Base-by-base conservation (phyloP, 2,329 filamentous ascomycete species). In the Trichophyton mentagrophytes region DNA sequence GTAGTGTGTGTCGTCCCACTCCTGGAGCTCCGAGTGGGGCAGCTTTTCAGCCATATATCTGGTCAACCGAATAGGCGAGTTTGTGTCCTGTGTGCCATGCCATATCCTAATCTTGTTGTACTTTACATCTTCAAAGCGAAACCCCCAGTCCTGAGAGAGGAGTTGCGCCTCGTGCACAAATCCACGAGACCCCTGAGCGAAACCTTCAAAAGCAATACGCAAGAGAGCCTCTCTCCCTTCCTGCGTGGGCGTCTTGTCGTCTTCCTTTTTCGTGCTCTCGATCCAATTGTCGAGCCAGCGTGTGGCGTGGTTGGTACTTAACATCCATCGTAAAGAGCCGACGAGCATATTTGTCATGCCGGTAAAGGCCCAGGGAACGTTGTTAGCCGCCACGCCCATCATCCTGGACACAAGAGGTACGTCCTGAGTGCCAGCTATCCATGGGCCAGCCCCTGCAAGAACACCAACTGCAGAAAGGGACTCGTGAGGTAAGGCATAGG, bases 1-100 rank as follows among this genome's bases (percentile, higher is more conserved):
- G 38, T 47, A 64, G 57, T 66, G 64, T 58, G 65, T 62, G 22
- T 74, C 71, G 1, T 68, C 67, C 13, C 69, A 73, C 62, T 75
- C 73, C 1, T 64, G 63, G 8, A 77, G 62, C 2, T 63, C 63
- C 3, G 66, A 66, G 38, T 75, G 66, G 1, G 71, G 73, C 33
- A 78, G 56, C 11, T 66, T 65, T 27, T 73, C 66, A 0, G 72
- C 71, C 67, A 76, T 69, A 58, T 72, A 74, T n/a, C 72, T 67
- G 3, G 74, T 67, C 30, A 75, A 67, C n/a, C 65, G 61, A 2
- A 73, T 63, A 33, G 44, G 72, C 2, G 61, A 68, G 63, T 65
- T 75, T 36, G 20, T 68, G 61, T 64, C 70, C 56, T 61, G 69
- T 27, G 51, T 69, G 58, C 62, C 69, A 62, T 70, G 68, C 67